Evolutionary conservation across 2,329 filamentous ascomycete genomes (phyloP).

Genomic region (Pseudovirgaria hyperparasitica): DNA sequence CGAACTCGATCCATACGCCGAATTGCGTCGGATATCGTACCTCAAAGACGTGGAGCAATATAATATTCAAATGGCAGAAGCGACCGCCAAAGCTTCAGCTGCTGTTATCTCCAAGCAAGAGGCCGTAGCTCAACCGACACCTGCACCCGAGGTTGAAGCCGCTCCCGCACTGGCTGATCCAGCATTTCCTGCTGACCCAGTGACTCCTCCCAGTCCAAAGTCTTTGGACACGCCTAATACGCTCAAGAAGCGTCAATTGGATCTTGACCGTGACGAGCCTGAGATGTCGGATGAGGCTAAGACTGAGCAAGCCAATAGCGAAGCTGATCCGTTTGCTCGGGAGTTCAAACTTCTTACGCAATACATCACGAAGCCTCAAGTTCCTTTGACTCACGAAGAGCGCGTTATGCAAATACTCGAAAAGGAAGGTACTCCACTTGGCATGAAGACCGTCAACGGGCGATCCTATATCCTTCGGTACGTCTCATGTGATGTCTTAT

Average conservation of each 20-base stretch:
- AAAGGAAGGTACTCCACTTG: constrained; percentile 37
- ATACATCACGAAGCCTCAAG: constrained; percentile 6
- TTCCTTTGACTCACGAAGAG: constrained; percentile 20
- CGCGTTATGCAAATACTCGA: constrained; percentile 27
- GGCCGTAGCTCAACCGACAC: constrained; percentile 6
- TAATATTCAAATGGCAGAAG: constrained; percentile 18
- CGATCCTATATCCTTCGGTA: constrained; percentile 51
- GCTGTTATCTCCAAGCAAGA: constrained; percentile 14
- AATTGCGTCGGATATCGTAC: constrained; percentile 5
- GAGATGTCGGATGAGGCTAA: too few species aligned
- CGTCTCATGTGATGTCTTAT: not conserved
- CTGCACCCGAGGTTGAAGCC: constrained; percentile 5
- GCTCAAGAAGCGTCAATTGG: too few species aligned
- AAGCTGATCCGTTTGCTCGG: too few species aligned
- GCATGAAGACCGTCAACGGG: constrained; percentile 44
- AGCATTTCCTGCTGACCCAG: constrained; percentile 6
- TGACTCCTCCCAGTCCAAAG: too few species aligned
- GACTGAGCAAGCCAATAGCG: too few species aligned
- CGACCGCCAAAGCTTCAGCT: constrained; percentile 17
- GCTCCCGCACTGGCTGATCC: constrained; percentile 10
- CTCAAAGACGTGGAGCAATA: constrained; percentile 22
- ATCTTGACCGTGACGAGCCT: too few species aligned
- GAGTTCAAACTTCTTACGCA: too few species aligned
- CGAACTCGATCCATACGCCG: constrained; percentile 21
- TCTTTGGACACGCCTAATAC: too few species aligned